phyloP scores from a whole-genome alignment of 495 filamentous ascomycete species.

The Lasiosphaeria miniovina region DNA sequence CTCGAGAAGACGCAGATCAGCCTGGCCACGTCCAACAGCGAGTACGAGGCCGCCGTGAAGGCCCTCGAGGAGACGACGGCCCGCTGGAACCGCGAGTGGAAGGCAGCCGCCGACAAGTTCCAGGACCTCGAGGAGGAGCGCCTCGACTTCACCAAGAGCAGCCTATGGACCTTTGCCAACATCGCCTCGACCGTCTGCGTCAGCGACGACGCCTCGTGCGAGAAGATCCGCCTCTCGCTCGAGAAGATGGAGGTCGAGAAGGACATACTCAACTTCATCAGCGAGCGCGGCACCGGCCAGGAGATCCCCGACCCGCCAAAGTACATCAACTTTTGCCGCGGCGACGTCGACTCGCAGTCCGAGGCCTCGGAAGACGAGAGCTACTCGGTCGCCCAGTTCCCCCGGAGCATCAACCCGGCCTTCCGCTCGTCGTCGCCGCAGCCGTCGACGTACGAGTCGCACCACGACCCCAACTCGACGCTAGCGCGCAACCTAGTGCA shows the following conservation, averaged over 20 bases:
- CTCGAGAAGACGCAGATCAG: constrained; percentile 98
- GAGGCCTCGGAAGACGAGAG: constrained; percentile 79
- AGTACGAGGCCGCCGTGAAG: constrained; percentile 92
- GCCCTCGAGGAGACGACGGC: constrained; percentile 92
- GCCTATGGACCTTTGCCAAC: constrained; percentile 97
- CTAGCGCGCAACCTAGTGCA: constrained; percentile 55
- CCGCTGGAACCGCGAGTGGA: constrained; percentile 98
- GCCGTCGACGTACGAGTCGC: constrained; percentile 79
- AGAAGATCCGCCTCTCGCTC: constrained; percentile 91
- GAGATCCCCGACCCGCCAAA: constrained; percentile 96
- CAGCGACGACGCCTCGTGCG: constrained; percentile 95
- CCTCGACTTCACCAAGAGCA: constrained; percentile 94
- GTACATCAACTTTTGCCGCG: constrained; percentile 97
- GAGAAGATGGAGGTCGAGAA: constrained; percentile 96
- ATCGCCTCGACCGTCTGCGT: constrained; percentile 98
- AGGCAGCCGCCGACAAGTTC: constrained; percentile 97
- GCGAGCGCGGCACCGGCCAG: constrained; percentile 81
- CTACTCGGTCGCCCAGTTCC: constrained; percentile 94
- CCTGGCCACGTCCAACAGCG: constrained; percentile 79
- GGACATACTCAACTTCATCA: constrained; percentile 89
- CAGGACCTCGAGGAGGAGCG: constrained; percentile 98
- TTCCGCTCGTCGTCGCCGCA: constrained; percentile 86
- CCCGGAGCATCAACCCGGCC: constrained; percentile 88
- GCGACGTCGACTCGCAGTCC: constrained; percentile 78
- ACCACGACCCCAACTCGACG: constrained; percentile 75